Evolutionary conservation across 345 rosid species (phyloP).

Genomic region (Sonneratia alba): DNA sequence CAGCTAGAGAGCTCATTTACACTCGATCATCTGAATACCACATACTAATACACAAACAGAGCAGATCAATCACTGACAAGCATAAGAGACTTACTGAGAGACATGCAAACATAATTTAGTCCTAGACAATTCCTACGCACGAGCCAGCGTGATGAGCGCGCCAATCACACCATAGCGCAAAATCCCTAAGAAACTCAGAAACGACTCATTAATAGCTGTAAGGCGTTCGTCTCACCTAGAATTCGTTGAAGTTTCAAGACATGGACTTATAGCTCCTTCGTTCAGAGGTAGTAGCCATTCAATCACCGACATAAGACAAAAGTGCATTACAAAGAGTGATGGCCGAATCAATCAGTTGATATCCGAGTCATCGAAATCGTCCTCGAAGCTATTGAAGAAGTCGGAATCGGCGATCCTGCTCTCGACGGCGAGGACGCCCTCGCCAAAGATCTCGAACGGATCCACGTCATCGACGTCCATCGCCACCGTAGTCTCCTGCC

Average conservation of each 20-base stretch:
- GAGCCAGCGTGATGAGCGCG: no score
- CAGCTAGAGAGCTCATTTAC: no score
- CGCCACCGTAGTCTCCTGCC: slow-evolving; percentile 55
- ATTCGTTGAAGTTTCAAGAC: not conserved
- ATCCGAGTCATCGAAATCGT: slow-evolving; percentile 86
- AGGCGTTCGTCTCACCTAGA: not conserved
- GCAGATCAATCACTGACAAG: no score
- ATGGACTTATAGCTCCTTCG: not conserved
- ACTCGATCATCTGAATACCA: no score
- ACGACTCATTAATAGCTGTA: not conserved
- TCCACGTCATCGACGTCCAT: slow-evolving; percentile 91
- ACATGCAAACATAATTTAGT: no score
- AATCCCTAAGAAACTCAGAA: not conserved
- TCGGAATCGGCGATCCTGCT: slow-evolving; percentile 74
- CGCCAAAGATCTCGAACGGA: slow-evolving; percentile 54
- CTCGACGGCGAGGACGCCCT: slow-evolving; percentile 48
- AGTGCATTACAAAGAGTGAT: not conserved
- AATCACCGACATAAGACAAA: not conserved
- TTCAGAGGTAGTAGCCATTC: not conserved
- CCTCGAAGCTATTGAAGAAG: slow-evolving; percentile 81
- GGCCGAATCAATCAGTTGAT: slow-evolving; percentile 38
- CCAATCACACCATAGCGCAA: no score
- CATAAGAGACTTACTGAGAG: no score
- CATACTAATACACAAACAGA: no score
- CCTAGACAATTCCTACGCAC: no score